Evolutionary conservation across 176 grass and related monocot genomes (phyloP).

Genomic region (Triticum aestivum): DNA sequence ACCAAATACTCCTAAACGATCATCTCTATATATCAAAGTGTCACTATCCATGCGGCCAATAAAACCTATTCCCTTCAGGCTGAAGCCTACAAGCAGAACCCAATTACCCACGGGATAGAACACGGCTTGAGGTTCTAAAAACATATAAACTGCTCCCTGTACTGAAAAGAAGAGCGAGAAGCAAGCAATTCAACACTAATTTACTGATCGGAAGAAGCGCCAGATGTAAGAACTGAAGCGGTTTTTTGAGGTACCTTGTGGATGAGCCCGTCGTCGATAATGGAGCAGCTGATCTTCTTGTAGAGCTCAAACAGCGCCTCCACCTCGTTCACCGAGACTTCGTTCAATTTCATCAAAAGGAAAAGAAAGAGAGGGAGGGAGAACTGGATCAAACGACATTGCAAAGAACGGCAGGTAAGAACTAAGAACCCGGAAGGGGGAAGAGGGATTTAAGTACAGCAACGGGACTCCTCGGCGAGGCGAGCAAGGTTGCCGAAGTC

Average conservation of each 20-base stretch:
- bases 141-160: too few relatives aligned
- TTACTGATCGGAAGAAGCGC: background rate
- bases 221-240: too few relatives aligned
- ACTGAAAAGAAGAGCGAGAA: too few relatives aligned
- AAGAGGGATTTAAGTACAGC: slow-evolving; percentile 43
- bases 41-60: too few relatives aligned
- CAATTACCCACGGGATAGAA: too few relatives aligned
- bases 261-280: slow-evolving; percentile 76
- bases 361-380: background rate
- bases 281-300: slow-evolving; percentile 79
- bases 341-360: background rate
- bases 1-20: too few relatives aligned
- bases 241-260: slow-evolving; percentile 57
- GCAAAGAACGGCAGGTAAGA: background rate
- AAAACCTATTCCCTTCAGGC: too few relatives aligned
- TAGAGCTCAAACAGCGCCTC: slow-evolving; percentile 82
- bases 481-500: slow-evolving; percentile 36
- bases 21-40: too few relatives aligned
- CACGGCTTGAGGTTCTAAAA: too few relatives aligned
- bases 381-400: slow-evolving; percentile 29
- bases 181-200: background rate
- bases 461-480: slow-evolving; percentile 68
- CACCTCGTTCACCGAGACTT: slow-evolving; percentile 85
- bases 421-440: background rate
- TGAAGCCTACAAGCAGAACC: too few relatives aligned